Base-by-base conservation (phyloP, 176 grass and related monocot genomes). In the Oryza punctata region DNA sequence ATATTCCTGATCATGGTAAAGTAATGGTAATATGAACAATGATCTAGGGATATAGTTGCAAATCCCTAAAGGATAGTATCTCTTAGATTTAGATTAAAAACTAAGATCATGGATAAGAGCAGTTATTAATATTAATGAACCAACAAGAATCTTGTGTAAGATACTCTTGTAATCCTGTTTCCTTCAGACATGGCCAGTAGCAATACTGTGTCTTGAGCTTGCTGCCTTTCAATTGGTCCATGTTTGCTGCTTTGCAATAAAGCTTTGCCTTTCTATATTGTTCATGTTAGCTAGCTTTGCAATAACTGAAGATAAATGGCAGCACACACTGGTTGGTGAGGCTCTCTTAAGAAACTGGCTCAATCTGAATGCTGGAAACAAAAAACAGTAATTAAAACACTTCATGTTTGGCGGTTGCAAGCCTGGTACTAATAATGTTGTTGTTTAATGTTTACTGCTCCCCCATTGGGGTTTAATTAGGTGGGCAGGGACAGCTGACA, bases 311-410 rank as follows among this genome's bases (percentile, higher is more conserved):
- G 72, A 77, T 70, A 61, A 76, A 82, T 28, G 49, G 28, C 12
- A 14, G 64, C 78, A 81, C 78, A 69, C 44, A 23, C 25, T 72
- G 67, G 75, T 64, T 65, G 82, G 32, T 49, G 74, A 63, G 50
- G 10, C 19, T 45, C 25, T 69, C 78, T 38, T 38, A 11, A 27
- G 26, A 49, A 65, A 46, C 40, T 11, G 12, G 3, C 2, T 19
- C 33, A 72, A 57, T 38, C 57, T 72, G 50, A 67, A 81, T 70
- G 68, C 35, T 44, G 33, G 43, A 41, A 61, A 44, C 33, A 26
- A 46, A 21, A 70, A 57, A 21, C 33, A 71, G n/a, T 38, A 70
- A 26, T 18, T 5, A 70, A 59, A 43, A 35, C 29, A 24, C 52
- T 25, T 14, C 44, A 81, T 45, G 43, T 45, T 82, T 59, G 49